Conservation (phyloP, 139 green algal genomes). For the Tetradesmus obliquus region DNA sequence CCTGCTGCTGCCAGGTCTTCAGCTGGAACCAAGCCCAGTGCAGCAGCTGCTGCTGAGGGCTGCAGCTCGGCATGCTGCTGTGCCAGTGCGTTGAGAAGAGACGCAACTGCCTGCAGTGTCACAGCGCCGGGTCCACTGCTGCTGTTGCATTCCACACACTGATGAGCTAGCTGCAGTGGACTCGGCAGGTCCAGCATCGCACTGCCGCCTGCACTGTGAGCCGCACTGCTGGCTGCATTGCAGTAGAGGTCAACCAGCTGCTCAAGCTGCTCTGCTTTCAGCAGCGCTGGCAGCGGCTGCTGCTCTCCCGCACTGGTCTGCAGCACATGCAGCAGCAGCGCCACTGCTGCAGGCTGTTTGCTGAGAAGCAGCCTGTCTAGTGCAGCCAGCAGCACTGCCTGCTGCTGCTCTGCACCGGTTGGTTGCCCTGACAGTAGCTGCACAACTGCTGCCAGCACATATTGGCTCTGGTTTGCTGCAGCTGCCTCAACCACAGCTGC, state of each 20-base stretch:
- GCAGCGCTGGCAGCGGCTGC: background rate
- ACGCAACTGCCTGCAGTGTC: background rate
- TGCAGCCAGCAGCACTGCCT: background rate
- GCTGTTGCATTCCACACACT: background rate
- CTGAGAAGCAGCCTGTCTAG: background rate
- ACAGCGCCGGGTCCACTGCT: too few species aligned
- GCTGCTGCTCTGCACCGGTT: background rate
- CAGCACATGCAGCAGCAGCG: background rate
- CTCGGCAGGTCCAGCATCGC: background rate
- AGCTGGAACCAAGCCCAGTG: background rate
- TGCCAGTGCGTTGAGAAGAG: background rate
- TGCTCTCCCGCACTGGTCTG: background rate
- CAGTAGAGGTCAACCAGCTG: background rate
- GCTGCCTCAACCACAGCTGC: background rate
- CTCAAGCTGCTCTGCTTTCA: background rate
- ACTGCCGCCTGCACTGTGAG: too few species aligned
- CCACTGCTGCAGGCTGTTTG: background rate
- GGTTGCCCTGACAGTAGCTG: background rate
- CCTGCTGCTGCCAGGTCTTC: background rate
- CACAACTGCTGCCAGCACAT: background rate
- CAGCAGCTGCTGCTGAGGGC: background rate
- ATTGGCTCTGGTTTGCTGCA: background rate
- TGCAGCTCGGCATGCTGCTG: background rate
- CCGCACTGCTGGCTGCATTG: background rate
- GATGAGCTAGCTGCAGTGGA: background rate